phyloP scores from a whole-genome alignment of 495 filamentous ascomycete species.

The Rusavskia elegans region DNA sequence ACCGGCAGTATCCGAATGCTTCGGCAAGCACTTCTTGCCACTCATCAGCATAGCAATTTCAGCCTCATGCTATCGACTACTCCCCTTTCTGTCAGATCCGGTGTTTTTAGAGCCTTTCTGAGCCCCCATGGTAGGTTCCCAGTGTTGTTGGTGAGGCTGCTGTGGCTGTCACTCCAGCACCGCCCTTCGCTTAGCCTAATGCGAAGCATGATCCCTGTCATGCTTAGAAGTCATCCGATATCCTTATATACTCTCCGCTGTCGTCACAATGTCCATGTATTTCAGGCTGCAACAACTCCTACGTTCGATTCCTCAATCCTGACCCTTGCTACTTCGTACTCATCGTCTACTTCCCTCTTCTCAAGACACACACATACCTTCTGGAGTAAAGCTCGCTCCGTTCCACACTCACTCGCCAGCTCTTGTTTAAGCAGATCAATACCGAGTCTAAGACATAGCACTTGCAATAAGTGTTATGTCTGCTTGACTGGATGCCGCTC shows the following conservation, averaged over 20 bases:
- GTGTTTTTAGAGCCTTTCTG: no score
- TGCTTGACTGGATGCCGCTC: conserved; percentile 1
- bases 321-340: neutral
- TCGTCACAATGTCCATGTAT: neutral
- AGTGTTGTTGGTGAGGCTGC: neutral
- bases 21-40: neutral
- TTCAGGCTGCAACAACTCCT: neutral
- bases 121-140: no score
- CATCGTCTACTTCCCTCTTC: neutral
- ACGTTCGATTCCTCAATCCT: neutral
- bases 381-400: no score
- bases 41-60: neutral
- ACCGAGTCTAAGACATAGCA: neutral
- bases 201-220: neutral
- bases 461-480: conserved; percentile 1
- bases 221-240: neutral
- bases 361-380: no score
- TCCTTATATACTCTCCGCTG: neutral
- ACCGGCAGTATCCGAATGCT: no score
- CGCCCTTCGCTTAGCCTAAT: neutral
- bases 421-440: neutral
- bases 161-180: neutral
- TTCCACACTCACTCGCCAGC: no score
- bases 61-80: neutral
- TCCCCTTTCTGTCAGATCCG: neutral